Evolutionary conservation across 805 yeast genomes (phyloP), one percentile per base, ranked within the genome.

Genomic region (Kuraishia hungarica): DNA sequence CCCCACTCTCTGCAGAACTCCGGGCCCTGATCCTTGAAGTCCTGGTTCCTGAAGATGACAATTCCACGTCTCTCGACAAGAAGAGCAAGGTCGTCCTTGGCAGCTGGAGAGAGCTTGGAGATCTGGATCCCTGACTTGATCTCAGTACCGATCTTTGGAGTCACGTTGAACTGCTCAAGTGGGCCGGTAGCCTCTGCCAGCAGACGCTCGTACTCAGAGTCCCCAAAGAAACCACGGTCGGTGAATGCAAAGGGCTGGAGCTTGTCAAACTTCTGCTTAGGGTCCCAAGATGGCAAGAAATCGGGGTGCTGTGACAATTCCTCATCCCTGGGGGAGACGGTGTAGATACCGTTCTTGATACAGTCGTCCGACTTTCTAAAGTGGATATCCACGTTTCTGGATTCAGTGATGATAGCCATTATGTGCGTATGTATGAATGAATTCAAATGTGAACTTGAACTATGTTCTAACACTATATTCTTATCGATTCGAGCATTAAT

Each of bases 211-310:
- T 81, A 75, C 1, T 67, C 58, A n/a, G 82, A 79, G 64, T 85
- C 86, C n/a, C 86, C 91, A 55, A 78, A 72, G 28, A 72, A 67
- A n/a, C 86, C 91, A n/a, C 84, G 82, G 62, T 86, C 92, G 35
- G 67, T 67, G 63, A 73, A 78, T 63, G 80, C 81, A 70, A 81
- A 83, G 55, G 80, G 79, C 60, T 77, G 75, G 60, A 79, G 72
- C 17, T 84, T 48, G 4, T 73, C 76, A 62, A 68, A 76, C 60
- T 78, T 78, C 62, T 81, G 77, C 21, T 64, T 71, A n/a, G 84
- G 84, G 63, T 84, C 81, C 87, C 87, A 84, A 1, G 87, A 78
- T 17, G 90, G 90, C 51, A 84, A 73, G 71, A 80, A 85, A 11
- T 79, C 83, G 1, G 86, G 85, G 66, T 72, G 77, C 51, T 61